phyloP scores from a whole-genome alignment of 169 alveolate genomes.

The Plasmodium adleri region DNA sequence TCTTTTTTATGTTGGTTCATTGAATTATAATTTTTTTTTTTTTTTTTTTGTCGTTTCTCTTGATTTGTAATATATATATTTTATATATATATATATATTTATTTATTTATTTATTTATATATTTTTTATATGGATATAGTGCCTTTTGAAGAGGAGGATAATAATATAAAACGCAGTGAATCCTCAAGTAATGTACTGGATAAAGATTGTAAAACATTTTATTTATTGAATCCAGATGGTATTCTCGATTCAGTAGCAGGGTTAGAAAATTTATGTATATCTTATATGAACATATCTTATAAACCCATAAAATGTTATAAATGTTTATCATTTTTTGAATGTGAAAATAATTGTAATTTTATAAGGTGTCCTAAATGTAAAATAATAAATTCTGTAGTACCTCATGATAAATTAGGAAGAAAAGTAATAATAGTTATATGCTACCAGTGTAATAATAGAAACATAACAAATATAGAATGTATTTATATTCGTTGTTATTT shows the following conservation, averaged over 20 bases:
- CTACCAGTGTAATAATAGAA: conserved; percentile 40
- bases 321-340: conserved; percentile 27
- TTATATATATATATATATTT: too few species aligned
- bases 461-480: conserved; percentile 22
- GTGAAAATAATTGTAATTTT: conserved; percentile 38
- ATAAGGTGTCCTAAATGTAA: conserved; percentile 38
- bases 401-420: conserved; percentile 45
- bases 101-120: too few species aligned
- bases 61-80: too few species aligned
- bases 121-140: conserved; percentile 26
- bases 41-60: too few species aligned
- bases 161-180: neutral
- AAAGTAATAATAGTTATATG: conserved; percentile 32
- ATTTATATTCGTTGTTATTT: conserved; percentile 31
- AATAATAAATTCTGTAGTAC: conserved; percentile 37
- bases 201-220: conserved; percentile 30
- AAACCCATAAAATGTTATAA: conserved; percentile 22
- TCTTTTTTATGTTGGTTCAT: too few species aligned
- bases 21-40: too few species aligned
- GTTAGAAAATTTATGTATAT: conserved; percentile 35
- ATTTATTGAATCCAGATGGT: conserved; percentile 59
- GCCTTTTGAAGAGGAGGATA: conserved; percentile 7
- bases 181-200: conserved; percentile 15
- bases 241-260: conserved; percentile 53
- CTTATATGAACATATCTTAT: conserved; percentile 1